phyloP scores from a whole-genome alignment of 169 alveolate genomes.

The Besnoitia besnoiti region DNA sequence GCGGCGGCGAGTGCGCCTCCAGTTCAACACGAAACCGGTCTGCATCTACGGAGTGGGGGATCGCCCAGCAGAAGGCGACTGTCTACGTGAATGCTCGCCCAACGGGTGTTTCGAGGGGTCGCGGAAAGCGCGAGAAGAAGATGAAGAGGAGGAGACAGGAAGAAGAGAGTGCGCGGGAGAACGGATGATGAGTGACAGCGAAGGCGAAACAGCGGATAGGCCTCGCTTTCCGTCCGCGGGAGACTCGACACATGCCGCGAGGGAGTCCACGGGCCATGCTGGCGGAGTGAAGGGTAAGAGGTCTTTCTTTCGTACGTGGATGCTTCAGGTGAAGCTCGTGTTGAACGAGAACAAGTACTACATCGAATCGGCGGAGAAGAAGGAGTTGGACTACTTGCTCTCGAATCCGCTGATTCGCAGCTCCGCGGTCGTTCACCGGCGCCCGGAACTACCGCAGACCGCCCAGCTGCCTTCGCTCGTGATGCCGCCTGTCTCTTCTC shows the following conservation, averaged over 20 bases:
- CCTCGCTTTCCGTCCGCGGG: not conserved
- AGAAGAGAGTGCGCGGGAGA: not conserved
- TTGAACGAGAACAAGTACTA: conserved; percentile 92
- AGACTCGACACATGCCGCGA: not conserved
- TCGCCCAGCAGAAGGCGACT: too few relatives aligned
- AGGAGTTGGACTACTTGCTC: conserved; percentile 85
- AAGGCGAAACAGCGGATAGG: too few relatives aligned
- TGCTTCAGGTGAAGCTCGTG: conserved; percentile 92
- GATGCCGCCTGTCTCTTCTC: not conserved
- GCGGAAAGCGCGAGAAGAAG: not conserved
- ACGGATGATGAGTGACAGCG: too few relatives aligned
- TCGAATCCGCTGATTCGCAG: conserved; percentile 84
- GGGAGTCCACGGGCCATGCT: not conserved
- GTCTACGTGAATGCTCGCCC: too few relatives aligned
- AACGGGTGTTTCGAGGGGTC: too few relatives aligned
- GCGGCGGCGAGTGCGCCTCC: too few relatives aligned
- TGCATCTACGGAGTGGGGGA: too few relatives aligned
- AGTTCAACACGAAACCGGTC: too few relatives aligned
- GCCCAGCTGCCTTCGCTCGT: not conserved
- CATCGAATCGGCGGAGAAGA: conserved; percentile 89
- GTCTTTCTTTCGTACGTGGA: conserved; percentile 88
- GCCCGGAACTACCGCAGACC: not conserved
- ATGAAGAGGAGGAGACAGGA: not conserved
- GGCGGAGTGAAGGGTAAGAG: not conserved
- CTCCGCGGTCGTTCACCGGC: conserved; percentile 72